Percentiles rank a stretch among this genome's conserved stretches.
Conservation (phyloP, 2,329 filamentous ascomycete species). For the Trichocomaceae sp. region DNA sequence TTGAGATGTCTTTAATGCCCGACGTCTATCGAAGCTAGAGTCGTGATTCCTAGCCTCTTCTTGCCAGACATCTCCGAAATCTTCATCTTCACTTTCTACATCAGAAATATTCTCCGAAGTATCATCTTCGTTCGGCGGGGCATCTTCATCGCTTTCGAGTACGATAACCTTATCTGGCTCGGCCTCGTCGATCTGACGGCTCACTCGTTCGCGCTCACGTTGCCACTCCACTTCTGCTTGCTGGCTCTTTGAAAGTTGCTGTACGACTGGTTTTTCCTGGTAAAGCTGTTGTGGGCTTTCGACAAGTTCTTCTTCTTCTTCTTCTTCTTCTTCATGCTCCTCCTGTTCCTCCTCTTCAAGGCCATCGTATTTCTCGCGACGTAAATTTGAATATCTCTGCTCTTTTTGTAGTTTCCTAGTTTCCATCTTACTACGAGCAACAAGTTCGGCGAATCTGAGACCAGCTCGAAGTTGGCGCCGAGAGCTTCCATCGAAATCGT, state of each 20-base stretch:
- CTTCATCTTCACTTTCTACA: slow-evolving; percentile 20
- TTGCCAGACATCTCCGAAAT: slow-evolving; percentile 44
- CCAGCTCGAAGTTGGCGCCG: slow-evolving; percentile 37
- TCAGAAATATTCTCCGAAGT: slow-evolving; percentile 11
- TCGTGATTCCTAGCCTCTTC: slow-evolving; percentile 37
- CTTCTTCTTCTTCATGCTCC: neutral
- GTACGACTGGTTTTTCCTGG: neutral
- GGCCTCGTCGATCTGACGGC: slow-evolving; percentile 38
- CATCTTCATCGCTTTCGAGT: slow-evolving; percentile 34
- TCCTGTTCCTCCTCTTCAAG: neutral
- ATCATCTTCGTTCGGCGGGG: slow-evolving; percentile 15
- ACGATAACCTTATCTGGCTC: slow-evolving; percentile 40
- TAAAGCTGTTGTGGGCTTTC: slow-evolving; percentile 2
- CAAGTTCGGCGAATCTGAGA: slow-evolving; percentile 37
- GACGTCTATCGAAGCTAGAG: slow-evolving; percentile 22
- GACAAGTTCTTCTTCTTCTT: neutral
- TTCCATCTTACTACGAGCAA: slow-evolving; percentile 31
- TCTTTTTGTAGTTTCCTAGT: slow-evolving; percentile 1
- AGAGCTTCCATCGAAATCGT: slow-evolving; percentile 32
- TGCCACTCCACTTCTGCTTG: slow-evolving; percentile 39
- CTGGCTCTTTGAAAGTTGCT: slow-evolving; percentile 19
- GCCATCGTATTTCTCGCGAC: slow-evolving; percentile 1
- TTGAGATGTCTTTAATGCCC: slow-evolving; percentile 17
- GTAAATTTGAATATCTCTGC: neutral
- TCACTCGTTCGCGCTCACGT: slow-evolving; percentile 39